A percentile compares a stretch with the other conserved stretches of the same genome.
These are phyloP conservation scores for Gillenia trifoliata DNA, from an alignment of 306 rosid genomes.

Conservation along the genomic window DNA sequence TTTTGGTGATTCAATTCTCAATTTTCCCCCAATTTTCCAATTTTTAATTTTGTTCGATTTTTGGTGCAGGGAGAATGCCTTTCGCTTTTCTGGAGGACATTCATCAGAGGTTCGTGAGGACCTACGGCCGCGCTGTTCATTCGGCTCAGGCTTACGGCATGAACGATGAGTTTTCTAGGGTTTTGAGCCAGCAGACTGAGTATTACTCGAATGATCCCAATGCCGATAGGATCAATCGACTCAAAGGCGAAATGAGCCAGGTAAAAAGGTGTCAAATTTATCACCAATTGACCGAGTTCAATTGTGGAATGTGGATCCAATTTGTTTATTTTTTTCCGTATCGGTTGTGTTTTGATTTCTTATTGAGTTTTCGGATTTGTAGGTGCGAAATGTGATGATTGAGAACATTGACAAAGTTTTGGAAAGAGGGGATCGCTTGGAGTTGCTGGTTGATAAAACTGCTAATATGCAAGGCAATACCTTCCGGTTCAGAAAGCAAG, in stretches of 20 bases:
- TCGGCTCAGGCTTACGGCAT: conserved; percentile 85
- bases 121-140: conserved; percentile 78
- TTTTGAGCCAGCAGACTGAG: conserved; percentile 87
- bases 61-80: conserved; percentile 72
- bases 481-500: conserved; percentile 88
- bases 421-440: conserved; percentile 94
- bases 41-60: background rate
- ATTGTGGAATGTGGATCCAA: background rate
- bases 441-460: conserved; percentile 93
- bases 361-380: background rate
- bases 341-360: background rate
- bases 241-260: conserved; percentile 99
- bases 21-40: background rate
- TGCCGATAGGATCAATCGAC: conserved; percentile 87
- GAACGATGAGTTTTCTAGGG: conserved; percentile 95
- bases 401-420: conserved; percentile 96
- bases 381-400: conserved; percentile 94
- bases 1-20: background rate
- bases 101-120: conserved; percentile 88
- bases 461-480: conserved; percentile 94
- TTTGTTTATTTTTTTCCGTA: background rate
- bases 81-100: conserved; percentile 92
- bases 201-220: conserved; percentile 92
- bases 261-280: conserved; percentile 27
- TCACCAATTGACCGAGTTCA: background rate